These are phyloP conservation scores for Colletotrichum liaoningense DNA, from an alignment of 2,329 filamentous ascomycete species.

Conservation along the genomic window DNA sequence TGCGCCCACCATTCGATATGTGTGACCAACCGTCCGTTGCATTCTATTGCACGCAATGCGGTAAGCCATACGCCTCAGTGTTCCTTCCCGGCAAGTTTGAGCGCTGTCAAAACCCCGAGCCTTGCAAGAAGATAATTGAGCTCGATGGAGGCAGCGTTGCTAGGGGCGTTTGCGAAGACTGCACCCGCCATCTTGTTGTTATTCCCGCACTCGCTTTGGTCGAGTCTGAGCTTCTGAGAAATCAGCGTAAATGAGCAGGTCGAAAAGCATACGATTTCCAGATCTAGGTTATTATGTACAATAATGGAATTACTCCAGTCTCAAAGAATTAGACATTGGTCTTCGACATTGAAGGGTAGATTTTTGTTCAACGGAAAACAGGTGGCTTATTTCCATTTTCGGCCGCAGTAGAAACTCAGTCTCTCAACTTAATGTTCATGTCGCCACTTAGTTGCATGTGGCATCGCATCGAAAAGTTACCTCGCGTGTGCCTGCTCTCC, in stretches of 20 bases:
- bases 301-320: too few relatives aligned
- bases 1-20: background rate
- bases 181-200: background rate
- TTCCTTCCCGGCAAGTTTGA: background rate
- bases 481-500: too few relatives aligned
- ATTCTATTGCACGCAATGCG: background rate
- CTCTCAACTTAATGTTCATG: too few relatives aligned
- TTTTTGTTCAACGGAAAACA: too few relatives aligned
- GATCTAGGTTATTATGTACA: background rate
- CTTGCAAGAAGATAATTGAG: background rate
- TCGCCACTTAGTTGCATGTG: too few relatives aligned
- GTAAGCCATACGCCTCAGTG: background rate
- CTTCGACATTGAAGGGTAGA: too few relatives aligned
- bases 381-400: too few relatives aligned
- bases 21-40: background rate
- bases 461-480: too few relatives aligned
- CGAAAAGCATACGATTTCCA: background rate
- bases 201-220: background rate
- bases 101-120: background rate
- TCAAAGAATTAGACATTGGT: too few relatives aligned
- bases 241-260: background rate
- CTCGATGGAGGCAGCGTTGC: background rate
- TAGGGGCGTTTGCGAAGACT: background rate
- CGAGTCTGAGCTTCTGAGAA: background rate
- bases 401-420: too few relatives aligned